phyloP scores from a whole-genome alignment of 148 eudicot genomes.

The Arbutus unedo region DNA sequence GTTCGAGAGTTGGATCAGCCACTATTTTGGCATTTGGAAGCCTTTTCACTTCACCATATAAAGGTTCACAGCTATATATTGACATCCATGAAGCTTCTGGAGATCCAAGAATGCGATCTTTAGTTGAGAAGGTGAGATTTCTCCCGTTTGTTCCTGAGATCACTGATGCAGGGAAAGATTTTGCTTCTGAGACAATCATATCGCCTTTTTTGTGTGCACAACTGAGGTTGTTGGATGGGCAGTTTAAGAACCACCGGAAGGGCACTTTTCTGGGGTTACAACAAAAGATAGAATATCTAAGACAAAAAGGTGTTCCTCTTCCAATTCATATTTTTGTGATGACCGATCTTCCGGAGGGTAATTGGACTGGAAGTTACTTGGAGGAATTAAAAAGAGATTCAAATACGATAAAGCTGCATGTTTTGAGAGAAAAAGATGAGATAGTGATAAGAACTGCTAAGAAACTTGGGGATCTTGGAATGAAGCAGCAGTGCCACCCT shows the following conservation, averaged over 20 bases:
- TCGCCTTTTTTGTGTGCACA: constrained; percentile 55
- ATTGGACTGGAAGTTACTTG: constrained; percentile 52
- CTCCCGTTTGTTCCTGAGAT: constrained; percentile 73
- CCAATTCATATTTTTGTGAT: constrained; percentile 53
- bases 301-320: constrained; percentile 28
- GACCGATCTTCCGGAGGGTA: constrained; percentile 55
- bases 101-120: constrained; percentile 52
- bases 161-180: constrained; percentile 51
- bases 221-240: constrained; percentile 64
- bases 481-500: constrained; percentile 23
- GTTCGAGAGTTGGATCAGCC: constrained; percentile 51
- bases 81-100: constrained; percentile 63
- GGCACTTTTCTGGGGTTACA: constrained; percentile 38
- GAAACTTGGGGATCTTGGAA: constrained; percentile 26
- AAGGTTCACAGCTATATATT: constrained; percentile 67
- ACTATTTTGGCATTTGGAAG: constrained; percentile 78
- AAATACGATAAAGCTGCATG: constrained; percentile 37
- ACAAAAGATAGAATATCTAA: constrained; percentile 40
- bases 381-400: constrained; percentile 40
- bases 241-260: constrained; percentile 53
- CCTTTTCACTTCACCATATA: constrained; percentile 73
- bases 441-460: constrained; percentile 33
- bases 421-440: constrained; percentile 36
- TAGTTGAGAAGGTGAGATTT: constrained; percentile 51
- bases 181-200: constrained; percentile 43